Evolutionary conservation across 129 eudicot genomes (phyloP).

Genomic region (Lonicera japonica): DNA sequence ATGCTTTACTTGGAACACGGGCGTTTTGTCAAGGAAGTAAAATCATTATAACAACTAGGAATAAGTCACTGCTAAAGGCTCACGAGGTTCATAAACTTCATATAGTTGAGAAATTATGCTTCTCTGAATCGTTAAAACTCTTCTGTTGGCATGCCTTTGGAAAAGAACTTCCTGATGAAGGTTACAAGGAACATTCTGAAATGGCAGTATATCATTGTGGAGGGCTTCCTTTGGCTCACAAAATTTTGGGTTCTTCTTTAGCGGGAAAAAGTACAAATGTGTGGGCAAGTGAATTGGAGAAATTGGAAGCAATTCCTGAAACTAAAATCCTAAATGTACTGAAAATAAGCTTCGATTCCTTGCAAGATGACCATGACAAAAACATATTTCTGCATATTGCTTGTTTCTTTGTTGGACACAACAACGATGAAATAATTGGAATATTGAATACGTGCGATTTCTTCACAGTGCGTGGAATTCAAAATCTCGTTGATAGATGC

Average conservation of each 20-base stretch:
- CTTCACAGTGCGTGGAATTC: conserved; percentile 21
- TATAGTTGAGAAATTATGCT: not conserved
- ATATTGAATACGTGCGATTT: conserved; percentile 12
- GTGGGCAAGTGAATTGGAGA: conserved; percentile 29
- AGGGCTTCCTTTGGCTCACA: conserved; percentile 21
- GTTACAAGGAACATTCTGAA: conserved; percentile 17
- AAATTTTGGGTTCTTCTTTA: conserved; percentile 31
- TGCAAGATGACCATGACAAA: conserved; percentile 13
- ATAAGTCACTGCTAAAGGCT: not conserved
- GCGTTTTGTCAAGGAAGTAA: conserved; percentile 29
- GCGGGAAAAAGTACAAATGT: conserved; percentile 21
- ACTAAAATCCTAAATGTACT: conserved; percentile 3
- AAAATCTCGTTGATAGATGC: conserved; percentile 21
- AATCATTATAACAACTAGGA: conserved; percentile 34
- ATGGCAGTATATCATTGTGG: conserved; percentile 20
- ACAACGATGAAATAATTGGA: conserved; percentile 7
- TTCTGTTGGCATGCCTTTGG: conserved; percentile 36
- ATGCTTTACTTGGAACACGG: conserved; percentile 32
- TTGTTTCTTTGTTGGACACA: conserved; percentile 34
- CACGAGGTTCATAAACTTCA: not conserved
- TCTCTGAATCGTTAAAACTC: conserved; percentile 16
- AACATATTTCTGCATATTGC: conserved; percentile 34
- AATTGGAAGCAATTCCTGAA: conserved; percentile 16
- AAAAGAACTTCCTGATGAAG: conserved; percentile 20
- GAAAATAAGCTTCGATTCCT: conserved; percentile 5